Percentiles rank a stretch among this genome's conserved stretches.
These are phyloP conservation scores for Coniella vitis DNA, from an alignment of 2,329 filamentous ascomycete genomes.

Conservation along the genomic window DNA sequence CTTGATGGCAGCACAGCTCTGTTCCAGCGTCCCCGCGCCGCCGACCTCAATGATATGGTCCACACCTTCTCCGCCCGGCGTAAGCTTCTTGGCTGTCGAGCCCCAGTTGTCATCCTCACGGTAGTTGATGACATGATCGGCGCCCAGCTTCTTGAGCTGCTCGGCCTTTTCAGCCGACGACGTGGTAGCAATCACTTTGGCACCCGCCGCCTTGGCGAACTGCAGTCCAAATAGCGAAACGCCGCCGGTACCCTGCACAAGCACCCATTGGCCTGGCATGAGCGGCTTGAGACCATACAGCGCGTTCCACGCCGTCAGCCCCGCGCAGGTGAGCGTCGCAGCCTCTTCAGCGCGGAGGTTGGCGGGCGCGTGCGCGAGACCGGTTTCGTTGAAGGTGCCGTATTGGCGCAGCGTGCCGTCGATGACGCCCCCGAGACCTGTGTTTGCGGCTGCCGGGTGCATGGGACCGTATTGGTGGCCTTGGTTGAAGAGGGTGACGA, in stretches of 20 bases:
- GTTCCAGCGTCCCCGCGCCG: slow-evolving; percentile 42
- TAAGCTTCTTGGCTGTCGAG: slow-evolving; percentile 42
- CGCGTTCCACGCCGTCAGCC: slow-evolving; percentile 59
- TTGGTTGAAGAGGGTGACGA: slow-evolving; percentile 57
- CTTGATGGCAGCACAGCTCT: slow-evolving; percentile 27
- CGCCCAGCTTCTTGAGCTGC: slow-evolving; percentile 43
- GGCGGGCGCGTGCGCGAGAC: slow-evolving; percentile 56
- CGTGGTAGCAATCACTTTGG: slow-evolving; percentile 51
- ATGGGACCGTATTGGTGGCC: slow-evolving; percentile 40
- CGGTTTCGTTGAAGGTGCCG: slow-evolving; percentile 60
- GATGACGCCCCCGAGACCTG: slow-evolving; percentile 60
- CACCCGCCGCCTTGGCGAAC: slow-evolving; percentile 41
- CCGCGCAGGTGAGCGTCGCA: slow-evolving; percentile 52
- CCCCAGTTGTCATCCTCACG: slow-evolving; percentile 46
- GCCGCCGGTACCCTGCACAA: slow-evolving; percentile 66
- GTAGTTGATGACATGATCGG: slow-evolving; percentile 53
- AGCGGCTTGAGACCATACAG: slow-evolving; percentile 50
- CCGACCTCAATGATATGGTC: slow-evolving; percentile 51
- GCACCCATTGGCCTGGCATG: slow-evolving; percentile 49
- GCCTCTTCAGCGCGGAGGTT: slow-evolving; percentile 48
- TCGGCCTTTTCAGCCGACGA: slow-evolving; percentile 42
- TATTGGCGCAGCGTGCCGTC: slow-evolving; percentile 65
- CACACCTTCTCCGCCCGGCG: slow-evolving; percentile 38
- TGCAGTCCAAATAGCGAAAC: slow-evolving; percentile 61
- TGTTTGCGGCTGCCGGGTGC: slow-evolving; percentile 28